Conservation (phyloP, 306 rosid species). For the Cicer judaicum region DNA sequence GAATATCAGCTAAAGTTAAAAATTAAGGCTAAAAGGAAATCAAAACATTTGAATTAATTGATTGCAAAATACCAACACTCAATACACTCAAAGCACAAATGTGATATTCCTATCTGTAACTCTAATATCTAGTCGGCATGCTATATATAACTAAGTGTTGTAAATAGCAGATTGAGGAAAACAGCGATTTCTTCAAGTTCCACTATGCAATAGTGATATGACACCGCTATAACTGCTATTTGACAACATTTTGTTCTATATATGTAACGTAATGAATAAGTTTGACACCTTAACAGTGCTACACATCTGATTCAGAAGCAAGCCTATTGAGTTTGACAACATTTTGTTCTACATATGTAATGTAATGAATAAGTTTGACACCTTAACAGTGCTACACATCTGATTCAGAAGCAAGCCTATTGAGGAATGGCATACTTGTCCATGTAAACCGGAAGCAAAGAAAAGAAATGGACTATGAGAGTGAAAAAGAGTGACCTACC, state of each 20-base stretch:
- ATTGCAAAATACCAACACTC: slow-evolving; percentile 24
- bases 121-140: slow-evolving; percentile 10
- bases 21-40: background rate
- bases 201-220: too few relatives aligned
- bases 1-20: slow-evolving; percentile 41
- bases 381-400: background rate
- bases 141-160: background rate
- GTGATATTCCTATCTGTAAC: background rate
- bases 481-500: background rate
- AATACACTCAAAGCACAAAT: background rate
- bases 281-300: slow-evolving; percentile 2
- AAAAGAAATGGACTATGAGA: slow-evolving; percentile 29
- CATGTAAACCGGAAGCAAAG: background rate
- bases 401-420: slow-evolving; percentile 10
- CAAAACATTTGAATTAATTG: background rate
- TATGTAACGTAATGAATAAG: background rate
- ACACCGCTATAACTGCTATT: too few relatives aligned
- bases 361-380: slow-evolving; percentile 20
- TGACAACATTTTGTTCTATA: too few relatives aligned
- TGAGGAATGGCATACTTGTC: slow-evolving; percentile 11
- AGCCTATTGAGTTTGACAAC: background rate
- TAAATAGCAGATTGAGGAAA: too few relatives aligned
- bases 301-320: slow-evolving; percentile 17
- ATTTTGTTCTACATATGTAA: too few relatives aligned
- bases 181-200: too few relatives aligned